A percentile compares a stretch with the other conserved stretches of the same genome.
Evolutionary conservation across 306 rosid species (phyloP).

Genomic region (Cicer pinnatifidum): DNA sequence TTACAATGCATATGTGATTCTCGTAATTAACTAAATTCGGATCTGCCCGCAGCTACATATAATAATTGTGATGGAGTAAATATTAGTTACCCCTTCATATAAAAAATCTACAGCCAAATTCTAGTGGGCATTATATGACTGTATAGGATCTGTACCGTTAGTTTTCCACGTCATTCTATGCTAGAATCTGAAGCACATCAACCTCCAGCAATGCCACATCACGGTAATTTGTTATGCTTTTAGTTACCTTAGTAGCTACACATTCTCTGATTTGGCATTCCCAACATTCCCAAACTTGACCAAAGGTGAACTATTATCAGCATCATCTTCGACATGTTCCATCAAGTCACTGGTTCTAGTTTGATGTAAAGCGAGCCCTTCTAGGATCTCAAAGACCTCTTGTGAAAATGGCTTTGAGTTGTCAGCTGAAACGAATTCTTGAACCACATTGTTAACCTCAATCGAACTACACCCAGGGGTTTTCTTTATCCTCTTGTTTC

Average conservation of each 20-base stretch:
- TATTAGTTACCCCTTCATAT: slow-evolving; percentile 34
- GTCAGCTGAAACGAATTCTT: slow-evolving; percentile 69
- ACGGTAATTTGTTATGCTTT: slow-evolving; percentile 79
- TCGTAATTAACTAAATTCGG: slow-evolving; percentile 80
- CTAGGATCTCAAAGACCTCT: slow-evolving; percentile 59
- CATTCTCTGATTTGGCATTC: slow-evolving; percentile 76
- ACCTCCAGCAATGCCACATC: slow-evolving; percentile 87
- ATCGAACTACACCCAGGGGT: slow-evolving; percentile 76
- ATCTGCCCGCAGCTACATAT: slow-evolving; percentile 84
- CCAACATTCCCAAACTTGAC: slow-evolving; percentile 97
- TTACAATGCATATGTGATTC: slow-evolving; percentile 90
- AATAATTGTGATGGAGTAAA: slow-evolving; percentile 38
- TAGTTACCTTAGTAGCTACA: slow-evolving; percentile 77
- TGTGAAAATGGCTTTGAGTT: slow-evolving; percentile 61
- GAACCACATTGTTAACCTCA: slow-evolving; percentile 63
- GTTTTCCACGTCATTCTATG: slow-evolving; percentile 62
- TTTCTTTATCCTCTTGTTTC: slow-evolving; percentile 67
- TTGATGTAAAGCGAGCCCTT: slow-evolving; percentile 50
- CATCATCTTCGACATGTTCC: slow-evolving; percentile 41
- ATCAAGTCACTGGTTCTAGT: slow-evolving; percentile 37
- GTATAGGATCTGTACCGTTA: slow-evolving; percentile 55
- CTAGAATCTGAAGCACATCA: slow-evolving; percentile 70
- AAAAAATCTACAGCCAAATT: slow-evolving; percentile 36
- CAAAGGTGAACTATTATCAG: slow-evolving; percentile 49
- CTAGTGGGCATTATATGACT: slow-evolving; percentile 30